Evolutionary conservation across 1,284 basidiomycete genomes (phyloP), one percentile per base, ranked within the genome.

Genomic region (Ustilago esculenta): DNA sequence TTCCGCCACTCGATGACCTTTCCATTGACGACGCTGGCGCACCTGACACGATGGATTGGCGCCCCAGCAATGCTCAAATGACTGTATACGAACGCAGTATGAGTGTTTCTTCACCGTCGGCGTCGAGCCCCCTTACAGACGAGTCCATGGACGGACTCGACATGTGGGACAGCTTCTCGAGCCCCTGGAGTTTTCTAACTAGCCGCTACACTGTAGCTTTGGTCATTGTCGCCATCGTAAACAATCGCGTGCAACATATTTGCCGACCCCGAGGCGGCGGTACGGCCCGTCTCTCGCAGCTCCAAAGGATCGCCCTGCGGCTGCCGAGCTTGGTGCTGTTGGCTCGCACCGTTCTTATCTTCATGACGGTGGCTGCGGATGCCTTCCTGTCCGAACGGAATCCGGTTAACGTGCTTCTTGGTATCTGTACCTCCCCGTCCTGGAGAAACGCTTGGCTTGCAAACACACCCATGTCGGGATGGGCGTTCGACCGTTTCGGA

Each of bases 181-280:
- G 64, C 23, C 71, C 75, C 0, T 71, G 73, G 66, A 68, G 66
- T 43, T 79, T 79, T 30, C 37, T 79, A 17, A 63, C 67, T 27
- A 78, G 76, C 17, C 73, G 76, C 3, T 80, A 76, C 33, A 50
- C 71, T 7, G 27, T 75, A 20, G 66, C 71, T 3, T 56, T 80
- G n/a, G 45, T 72, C 21, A 43, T 65, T 20, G 67, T 77, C 33
- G 73, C 70, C 7, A 65, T 77, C 21, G 29, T 77, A 34, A 69
- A 68, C 39, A 79, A 80, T 36, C 66, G 78, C 4, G 73, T 80
- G 7, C 72, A 77, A 25, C 77, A 80, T 51, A 72, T 80, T 35
- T 80, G 78, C 50, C 57, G 77, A 1, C 77, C 78, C 9, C 37
- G 73, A 4, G 64, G 68, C 5, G 60, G 77, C 6, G 70, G 69